phyloP scores from a whole-genome alignment of 208 protist genomes.

The Borovskyia barvae region DNA sequence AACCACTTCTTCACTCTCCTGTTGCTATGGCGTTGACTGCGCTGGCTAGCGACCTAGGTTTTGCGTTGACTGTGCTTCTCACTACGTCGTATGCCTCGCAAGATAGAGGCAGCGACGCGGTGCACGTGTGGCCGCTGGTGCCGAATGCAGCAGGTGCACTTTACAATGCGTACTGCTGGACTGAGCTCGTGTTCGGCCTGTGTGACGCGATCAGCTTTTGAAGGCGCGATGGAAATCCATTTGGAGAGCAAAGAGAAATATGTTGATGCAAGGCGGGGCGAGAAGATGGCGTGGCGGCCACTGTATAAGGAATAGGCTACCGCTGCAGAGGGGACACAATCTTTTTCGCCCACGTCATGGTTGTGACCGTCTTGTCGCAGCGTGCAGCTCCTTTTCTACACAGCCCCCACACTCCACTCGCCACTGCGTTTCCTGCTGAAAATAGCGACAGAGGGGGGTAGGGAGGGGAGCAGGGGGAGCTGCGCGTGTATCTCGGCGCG shows the following conservation, averaged over 20 bases:
- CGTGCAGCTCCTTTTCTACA: no score
- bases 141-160: constrained; percentile 3
- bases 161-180: constrained; percentile 25
- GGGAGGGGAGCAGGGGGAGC: no score
- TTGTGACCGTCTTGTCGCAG: no score
- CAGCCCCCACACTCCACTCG: no score
- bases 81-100: constrained; percentile 6
- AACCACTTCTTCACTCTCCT: neutral
- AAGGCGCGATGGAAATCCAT: neutral
- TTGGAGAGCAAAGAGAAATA: neutral
- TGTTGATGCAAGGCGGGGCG: no score
- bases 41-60: constrained; percentile 11
- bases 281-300: no score
- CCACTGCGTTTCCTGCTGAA: no score
- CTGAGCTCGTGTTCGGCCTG: constrained; percentile 2
- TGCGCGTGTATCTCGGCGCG: no score
- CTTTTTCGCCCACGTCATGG: no score
- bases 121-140: constrained; percentile 4
- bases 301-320: no score
- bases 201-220: neutral
- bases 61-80: constrained; percentile 5
- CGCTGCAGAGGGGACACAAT: no score
- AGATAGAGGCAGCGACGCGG: neutral
- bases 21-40: neutral
- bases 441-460: no score